These are phyloP conservation scores for Zasmidium citrigriseum DNA, from an alignment of 2,329 filamentous ascomycete species.

Conservation along the genomic window DNA sequence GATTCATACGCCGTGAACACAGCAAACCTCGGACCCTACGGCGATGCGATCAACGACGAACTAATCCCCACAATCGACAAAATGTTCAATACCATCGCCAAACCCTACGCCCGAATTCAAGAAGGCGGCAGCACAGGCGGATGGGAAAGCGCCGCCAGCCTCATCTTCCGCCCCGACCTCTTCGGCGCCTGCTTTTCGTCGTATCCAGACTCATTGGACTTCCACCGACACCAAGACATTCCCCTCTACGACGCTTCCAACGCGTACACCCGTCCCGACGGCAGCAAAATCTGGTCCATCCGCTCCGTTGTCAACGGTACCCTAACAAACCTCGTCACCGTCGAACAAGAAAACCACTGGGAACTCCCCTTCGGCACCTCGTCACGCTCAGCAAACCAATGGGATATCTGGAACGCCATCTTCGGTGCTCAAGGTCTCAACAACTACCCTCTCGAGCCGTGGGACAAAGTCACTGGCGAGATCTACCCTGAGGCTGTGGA, in stretches of 20 bases:
- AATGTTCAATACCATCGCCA: constrained; percentile 38
- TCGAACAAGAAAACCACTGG: constrained; percentile 40
- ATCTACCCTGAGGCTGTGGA: constrained; percentile 40
- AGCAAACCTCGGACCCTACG: constrained; percentile 42
- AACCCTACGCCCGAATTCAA: constrained; percentile 40
- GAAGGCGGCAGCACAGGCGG: constrained; percentile 42
- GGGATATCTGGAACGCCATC: constrained; percentile 42
- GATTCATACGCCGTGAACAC: constrained; percentile 44
- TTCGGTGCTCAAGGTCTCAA: constrained; percentile 41
- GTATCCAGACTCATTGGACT: constrained; percentile 41
- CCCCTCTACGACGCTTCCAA: constrained; percentile 36
- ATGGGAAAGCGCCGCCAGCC: constrained; percentile 38
- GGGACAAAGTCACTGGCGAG: constrained; percentile 43
- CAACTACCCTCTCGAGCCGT: constrained; percentile 40
- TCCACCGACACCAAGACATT: constrained; percentile 41
- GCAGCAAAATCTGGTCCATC: constrained; percentile 35
- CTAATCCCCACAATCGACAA: constrained; percentile 38
- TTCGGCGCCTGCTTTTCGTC: constrained; percentile 41
- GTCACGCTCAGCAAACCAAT: constrained; percentile 37
- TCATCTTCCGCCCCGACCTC: constrained; percentile 42
- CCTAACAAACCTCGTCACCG: constrained; percentile 21
- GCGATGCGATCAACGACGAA: constrained; percentile 44
- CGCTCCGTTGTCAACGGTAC: constrained; percentile 32
- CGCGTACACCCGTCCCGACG: constrained; percentile 27
- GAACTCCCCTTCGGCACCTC: constrained; percentile 40